These are phyloP conservation scores for Naganishia albida DNA, from an alignment of 1,284 basidiomycete species.

Conservation along the genomic window DNA sequence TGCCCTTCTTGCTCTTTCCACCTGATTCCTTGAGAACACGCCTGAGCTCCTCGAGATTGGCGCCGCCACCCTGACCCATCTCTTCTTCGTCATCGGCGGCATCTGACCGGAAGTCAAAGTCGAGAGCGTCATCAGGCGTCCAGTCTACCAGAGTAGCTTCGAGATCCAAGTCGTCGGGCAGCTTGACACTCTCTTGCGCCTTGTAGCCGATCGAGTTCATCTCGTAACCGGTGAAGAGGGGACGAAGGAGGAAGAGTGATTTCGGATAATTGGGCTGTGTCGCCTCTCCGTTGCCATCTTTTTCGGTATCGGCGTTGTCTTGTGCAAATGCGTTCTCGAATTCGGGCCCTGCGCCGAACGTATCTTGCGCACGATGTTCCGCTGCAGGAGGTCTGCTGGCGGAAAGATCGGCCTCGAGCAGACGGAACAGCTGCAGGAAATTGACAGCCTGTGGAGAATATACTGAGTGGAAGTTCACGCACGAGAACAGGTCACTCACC, in stretches of 20 bases:
- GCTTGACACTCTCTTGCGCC: conserved; percentile 76
- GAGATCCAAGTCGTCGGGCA: conserved; percentile 83
- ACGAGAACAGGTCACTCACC: conserved; percentile 57
- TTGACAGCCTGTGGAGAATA: conserved; percentile 67
- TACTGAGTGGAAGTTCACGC: conserved; percentile 2
- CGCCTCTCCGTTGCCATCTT: background rate
- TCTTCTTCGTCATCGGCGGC: conserved; percentile 41
- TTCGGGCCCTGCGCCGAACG: background rate
- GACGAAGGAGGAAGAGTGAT: conserved; percentile 81
- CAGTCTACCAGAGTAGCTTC: conserved; percentile 78
- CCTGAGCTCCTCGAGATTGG: conserved; percentile 53
- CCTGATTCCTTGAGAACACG: conserved; percentile 50
- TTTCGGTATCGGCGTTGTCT: background rate
- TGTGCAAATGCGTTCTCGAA: conserved; percentile 28
- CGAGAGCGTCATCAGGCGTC: conserved; percentile 45
- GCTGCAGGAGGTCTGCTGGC: conserved; percentile 55
- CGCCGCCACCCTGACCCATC: conserved; percentile 47
- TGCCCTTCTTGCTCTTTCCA: conserved; percentile 47
- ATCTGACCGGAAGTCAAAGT: conserved; percentile 34
- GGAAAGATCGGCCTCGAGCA: conserved; percentile 77
- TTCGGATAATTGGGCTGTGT: conserved; percentile 63
- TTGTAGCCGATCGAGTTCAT: conserved; percentile 78
- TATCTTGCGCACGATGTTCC: background rate
- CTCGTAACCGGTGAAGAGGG: conserved; percentile 76
- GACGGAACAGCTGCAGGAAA: conserved; percentile 72